Evolutionary conservation across 306 rosid species (phyloP).

Genomic region (Glycyrrhiza uralensis): DNA sequence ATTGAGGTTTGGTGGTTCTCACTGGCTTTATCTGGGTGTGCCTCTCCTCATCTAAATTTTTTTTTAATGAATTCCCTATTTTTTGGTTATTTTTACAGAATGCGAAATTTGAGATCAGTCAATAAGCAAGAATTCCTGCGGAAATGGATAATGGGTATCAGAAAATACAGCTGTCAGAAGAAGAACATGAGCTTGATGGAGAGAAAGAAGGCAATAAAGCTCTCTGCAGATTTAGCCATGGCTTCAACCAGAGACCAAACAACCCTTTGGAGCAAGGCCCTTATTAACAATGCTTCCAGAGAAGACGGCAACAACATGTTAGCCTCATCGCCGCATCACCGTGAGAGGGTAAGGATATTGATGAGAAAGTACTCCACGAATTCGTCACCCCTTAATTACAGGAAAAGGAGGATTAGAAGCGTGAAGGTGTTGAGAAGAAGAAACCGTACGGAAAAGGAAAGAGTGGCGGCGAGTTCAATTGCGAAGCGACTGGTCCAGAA

Average conservation of each 20-base stretch:
- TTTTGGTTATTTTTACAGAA: neutral
- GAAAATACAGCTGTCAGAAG: constrained; percentile 42
- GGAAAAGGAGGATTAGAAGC: constrained; percentile 33
- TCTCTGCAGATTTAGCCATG: constrained; percentile 77
- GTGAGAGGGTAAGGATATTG: neutral
- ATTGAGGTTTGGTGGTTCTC: too few species aligned
- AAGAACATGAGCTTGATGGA: constrained; percentile 51
- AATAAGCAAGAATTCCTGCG: constrained; percentile 64
- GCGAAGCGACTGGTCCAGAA: constrained; percentile 50
- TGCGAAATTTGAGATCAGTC: constrained; percentile 46
- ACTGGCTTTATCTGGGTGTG: too few species aligned
- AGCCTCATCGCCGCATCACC: constrained; percentile 5
- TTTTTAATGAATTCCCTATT: neutral
- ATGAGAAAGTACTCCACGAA: neutral
- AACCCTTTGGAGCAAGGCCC: constrained; percentile 65
- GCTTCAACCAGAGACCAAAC: constrained; percentile 55
- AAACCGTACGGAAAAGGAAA: constrained; percentile 31
- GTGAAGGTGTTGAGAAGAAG: constrained; percentile 46
- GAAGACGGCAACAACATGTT: constrained; percentile 12
- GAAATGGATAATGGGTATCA: constrained; percentile 66
- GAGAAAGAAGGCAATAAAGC: constrained; percentile 72
- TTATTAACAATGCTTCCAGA: constrained; percentile 41
- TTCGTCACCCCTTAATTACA: neutral
- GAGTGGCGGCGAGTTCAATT: constrained; percentile 27
- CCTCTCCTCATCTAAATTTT: too few species aligned